Evolutionary conservation across 768 basidiomycete genomes (phyloP), one percentile per base, ranked within the genome.

Genomic region (Mycena indigotica): DNA sequence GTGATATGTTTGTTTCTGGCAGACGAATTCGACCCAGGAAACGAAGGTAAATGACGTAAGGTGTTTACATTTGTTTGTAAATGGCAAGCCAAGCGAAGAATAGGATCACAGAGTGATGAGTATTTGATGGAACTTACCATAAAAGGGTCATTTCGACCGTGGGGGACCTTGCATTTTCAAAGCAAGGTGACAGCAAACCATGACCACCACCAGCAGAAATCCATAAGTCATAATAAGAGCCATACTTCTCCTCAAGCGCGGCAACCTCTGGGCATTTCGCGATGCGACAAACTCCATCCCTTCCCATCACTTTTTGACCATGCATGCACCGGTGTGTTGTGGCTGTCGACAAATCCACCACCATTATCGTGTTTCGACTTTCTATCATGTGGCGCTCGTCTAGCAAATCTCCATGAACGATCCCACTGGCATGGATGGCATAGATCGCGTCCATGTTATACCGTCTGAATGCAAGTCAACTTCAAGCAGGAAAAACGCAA

Each of bases 341-440:
- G 5, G 67, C 70, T 0, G 28, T 46, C 6, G 67, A 56, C 25
- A 72, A 72, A 50, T 67, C 68, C 26, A 72, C 61, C 26, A 70
- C 60, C 41, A 62, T 56, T 49, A 69, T 58, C 17, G 50, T 44
- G 50, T 66, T 58, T 12, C 8, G 44, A 28, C 50, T 55, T 25
- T 52, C 53, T 25, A 70, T 38, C 48, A 72, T 66, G 4, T 62
- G 56, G 2, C 63, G 60, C 23, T 66, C 64, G 40, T 24, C 28
- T 5, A 56, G 53, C 5, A 69, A 62, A 32, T 68, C 56, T 5
- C 65, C 65, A 50, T 72, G 71, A 29, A 57, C 40, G 13, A 72
- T 53, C 4, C 65, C 61, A 3, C 46, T 56, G 0, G 39, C 44
- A 44, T 72, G 70, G 17, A 72, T n/a, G 5, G 60, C 48, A 8